Base-by-base conservation (phyloP, 345 rosid species). In the Arabis hirsuta region DNA sequence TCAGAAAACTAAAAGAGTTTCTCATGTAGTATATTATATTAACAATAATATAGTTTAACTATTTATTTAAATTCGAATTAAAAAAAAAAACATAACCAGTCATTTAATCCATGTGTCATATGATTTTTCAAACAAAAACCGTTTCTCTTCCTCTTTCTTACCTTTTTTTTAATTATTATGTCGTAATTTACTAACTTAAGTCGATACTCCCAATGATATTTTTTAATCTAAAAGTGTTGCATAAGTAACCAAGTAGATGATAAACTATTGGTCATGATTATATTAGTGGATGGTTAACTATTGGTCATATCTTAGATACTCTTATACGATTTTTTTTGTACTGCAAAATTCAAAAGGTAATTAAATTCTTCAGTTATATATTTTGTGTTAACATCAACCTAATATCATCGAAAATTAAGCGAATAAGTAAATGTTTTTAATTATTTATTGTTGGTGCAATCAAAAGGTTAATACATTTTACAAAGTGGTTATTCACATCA, bases 401-500 rank as follows among this genome's bases (percentile, higher is more conserved):
- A 27, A 45, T 14, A 62, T 11, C 55, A 32, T 47, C 44, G 3
- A 34, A 26, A 45, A 14, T 0, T 11, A 11, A 24, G 29, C 4
- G 9, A 45, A 46, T 29, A 29, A 11, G 20, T 27, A 6, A n/a
- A 31, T 27, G 9, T 31, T 29, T 55, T 3, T 20, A n/a, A 3
- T 0, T 29, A 31, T n/a, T n/a, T 11, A 52, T 19, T 19, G 29
- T 20, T 36, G 19, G 69, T 20, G 20, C 34, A 45, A 22, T 63
- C 0, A 12, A 58, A 60, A 12, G 12, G 29, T 16, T 14, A 22
- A 19, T 16, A 14, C 67, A 63, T 11, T 16, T 55, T 24, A n/a
- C n/a, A 31, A 55, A n/a, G 41, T 56, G 20, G 54, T 34, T 56
- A 56, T 19, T 36, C 36, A 16, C 27, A 38, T 19, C n/a, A 58